Evolutionary conservation across 2,329 filamentous ascomycete species (phyloP).

Genomic region (Fusarium liriodendri): DNA sequence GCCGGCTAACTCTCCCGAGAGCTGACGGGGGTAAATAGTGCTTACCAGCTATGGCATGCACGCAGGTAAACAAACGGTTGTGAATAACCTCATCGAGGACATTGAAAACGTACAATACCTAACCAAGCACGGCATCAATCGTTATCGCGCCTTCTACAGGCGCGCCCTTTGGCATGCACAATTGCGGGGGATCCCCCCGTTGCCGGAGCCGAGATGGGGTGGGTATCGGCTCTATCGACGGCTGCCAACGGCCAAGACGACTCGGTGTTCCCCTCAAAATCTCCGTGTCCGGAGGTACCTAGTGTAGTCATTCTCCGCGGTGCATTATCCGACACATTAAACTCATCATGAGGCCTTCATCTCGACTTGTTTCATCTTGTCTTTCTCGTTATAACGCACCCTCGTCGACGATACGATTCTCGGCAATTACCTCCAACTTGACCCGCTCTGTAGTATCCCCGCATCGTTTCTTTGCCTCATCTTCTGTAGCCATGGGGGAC

Average conservation of each 20-base stretch:
- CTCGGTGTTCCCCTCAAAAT: constrained; percentile 21
- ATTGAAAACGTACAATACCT: not conserved
- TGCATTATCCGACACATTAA: constrained; percentile 1
- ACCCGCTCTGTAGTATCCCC: not conserved
- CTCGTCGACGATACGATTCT: not conserved
- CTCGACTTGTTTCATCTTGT: constrained; percentile 11
- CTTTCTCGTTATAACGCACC: not conserved
- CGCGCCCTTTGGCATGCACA: constrained; percentile 3
- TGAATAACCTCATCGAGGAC: not conserved
- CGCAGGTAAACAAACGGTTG: not conserved
- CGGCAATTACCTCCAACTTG: not conserved
- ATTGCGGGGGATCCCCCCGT: constrained; percentile 10
- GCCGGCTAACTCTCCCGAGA: not conserved
- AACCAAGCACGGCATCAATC: not conserved
- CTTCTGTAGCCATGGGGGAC: constrained; percentile 29
- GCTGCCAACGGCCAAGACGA: constrained; percentile 15
- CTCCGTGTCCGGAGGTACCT: constrained; percentile 13
- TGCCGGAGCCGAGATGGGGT: constrained; percentile 27
- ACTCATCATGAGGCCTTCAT: constrained; percentile 16
- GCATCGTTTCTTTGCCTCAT: constrained; percentile 23
- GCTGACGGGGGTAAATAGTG: not conserved
- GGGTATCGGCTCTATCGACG: constrained; percentile 16
- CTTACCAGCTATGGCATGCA: not conserved
- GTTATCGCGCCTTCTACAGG: not conserved
- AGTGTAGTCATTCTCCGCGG: not conserved